phyloP scores from a whole-genome alignment of 176 grass and related monocot genomes.

The Triticum timopheevii region DNA sequence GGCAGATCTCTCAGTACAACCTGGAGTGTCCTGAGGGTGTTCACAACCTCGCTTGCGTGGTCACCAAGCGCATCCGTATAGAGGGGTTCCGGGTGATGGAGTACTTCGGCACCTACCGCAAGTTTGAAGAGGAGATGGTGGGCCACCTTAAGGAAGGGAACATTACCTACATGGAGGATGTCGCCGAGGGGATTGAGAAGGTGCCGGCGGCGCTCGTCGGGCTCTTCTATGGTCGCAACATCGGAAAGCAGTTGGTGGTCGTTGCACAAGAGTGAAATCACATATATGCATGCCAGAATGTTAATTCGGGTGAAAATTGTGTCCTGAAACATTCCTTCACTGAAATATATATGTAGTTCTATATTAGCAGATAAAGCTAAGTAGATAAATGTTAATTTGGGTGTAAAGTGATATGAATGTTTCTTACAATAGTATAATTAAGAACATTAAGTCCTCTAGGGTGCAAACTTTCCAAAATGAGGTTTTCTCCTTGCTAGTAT shows the following conservation, averaged over 20 bases:
- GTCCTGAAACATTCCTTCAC: background rate
- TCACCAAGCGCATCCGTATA: background rate
- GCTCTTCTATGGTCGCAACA: background rate
- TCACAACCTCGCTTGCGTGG: background rate
- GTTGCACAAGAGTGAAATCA: background rate
- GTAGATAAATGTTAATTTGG: background rate
- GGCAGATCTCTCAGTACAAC: slow-evolving; percentile 40
- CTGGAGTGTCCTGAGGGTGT: background rate
- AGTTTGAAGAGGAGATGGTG: background rate
- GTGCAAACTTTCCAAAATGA: background rate
- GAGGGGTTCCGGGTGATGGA: background rate
- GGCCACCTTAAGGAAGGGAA: background rate
- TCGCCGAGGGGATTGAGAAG: background rate
- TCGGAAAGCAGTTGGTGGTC: background rate
- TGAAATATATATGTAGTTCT: background rate
- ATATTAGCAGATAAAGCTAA: background rate
- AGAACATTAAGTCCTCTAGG: background rate
- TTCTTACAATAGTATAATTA: background rate
- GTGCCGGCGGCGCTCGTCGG: background rate
- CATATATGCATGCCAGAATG: background rate
- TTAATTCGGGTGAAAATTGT: background rate
- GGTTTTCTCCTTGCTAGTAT: background rate
- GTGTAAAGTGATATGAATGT: background rate
- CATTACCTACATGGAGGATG: background rate
- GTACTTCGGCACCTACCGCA: background rate